Evolutionary conservation across 441 rosid species (phyloP).

Genomic region (Mallotus japonicus): DNA sequence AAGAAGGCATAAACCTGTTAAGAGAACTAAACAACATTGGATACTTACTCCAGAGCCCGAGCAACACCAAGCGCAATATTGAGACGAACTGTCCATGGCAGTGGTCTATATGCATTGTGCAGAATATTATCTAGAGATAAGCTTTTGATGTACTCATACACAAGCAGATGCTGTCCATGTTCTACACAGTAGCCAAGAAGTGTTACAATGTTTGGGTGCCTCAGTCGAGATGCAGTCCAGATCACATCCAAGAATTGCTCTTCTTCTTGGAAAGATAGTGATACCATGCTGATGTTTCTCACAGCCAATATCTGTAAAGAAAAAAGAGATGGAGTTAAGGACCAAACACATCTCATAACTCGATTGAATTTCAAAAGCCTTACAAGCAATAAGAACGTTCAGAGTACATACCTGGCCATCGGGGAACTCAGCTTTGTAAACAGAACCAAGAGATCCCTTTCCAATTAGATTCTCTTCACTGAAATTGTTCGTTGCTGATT

Average conservation of each 20-base stretch:
- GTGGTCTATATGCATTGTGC: slow-evolving; percentile 62
- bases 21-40: slow-evolving; percentile 8
- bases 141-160: slow-evolving; percentile 70
- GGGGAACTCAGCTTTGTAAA: slow-evolving; percentile 76
- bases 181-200: slow-evolving; percentile 90
- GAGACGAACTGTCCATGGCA: slow-evolving; percentile 82
- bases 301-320: slow-evolving; percentile 65
- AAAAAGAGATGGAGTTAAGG: not conserved
- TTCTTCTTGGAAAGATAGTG: slow-evolving; percentile 81
- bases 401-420: slow-evolving; percentile 61
- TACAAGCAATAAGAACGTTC: slow-evolving; percentile 14
- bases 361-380: not conserved
- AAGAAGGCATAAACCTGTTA: not conserved
- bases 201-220: slow-evolving; percentile 79
- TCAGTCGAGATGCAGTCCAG: slow-evolving; percentile 58
- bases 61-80: slow-evolving; percentile 82
- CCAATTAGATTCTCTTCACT: slow-evolving; percentile 74
- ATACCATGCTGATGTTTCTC: slow-evolving; percentile 62
- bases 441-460: slow-evolving; percentile 90
- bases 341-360: not conserved
- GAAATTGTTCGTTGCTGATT: slow-evolving; percentile 71
- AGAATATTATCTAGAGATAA: slow-evolving; percentile 68
- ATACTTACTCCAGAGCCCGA: slow-evolving; percentile 74
- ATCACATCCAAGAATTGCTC: slow-evolving; percentile 74
- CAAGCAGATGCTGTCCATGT: slow-evolving; percentile 77